phyloP scores from a whole-genome alignment of 106 monocot species.

The Alisma plantagoaquatica region DNA sequence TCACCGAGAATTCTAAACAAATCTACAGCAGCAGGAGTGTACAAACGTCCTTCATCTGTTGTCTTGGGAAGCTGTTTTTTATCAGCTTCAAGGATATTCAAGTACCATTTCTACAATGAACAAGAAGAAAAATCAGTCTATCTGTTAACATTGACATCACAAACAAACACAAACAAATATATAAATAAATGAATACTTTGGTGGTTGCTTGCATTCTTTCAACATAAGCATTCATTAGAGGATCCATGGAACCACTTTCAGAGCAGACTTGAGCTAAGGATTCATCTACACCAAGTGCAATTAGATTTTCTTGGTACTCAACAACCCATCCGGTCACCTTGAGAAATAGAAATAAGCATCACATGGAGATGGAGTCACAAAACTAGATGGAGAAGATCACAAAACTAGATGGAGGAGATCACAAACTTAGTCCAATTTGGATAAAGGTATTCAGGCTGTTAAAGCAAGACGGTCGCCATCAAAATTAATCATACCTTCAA shows the following conservation, averaged over 20 bases:
- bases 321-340: slow-evolving; percentile 99
- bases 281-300: slow-evolving; percentile 95
- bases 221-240: slow-evolving; percentile 98
- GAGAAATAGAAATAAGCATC: too few relatives aligned
- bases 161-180: neutral
- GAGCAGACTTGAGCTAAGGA: slow-evolving; percentile 99
- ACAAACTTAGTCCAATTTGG: too few relatives aligned
- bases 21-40: slow-evolving; percentile 97
- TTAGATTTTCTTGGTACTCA: slow-evolving; percentile 89
- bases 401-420: neutral
- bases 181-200: slow-evolving; percentile 29
- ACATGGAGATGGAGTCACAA: too few relatives aligned
- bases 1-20: slow-evolving; percentile 93
- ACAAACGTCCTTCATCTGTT: slow-evolving; percentile 91
- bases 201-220: slow-evolving; percentile 94
- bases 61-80: slow-evolving; percentile 92
- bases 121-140: slow-evolving; percentile 8
- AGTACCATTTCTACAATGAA: slow-evolving; percentile 90
- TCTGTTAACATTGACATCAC: slow-evolving; percentile 9
- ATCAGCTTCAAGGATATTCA: slow-evolving; percentile 91
- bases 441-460: too few relatives aligned
- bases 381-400: neutral
- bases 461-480: neutral
- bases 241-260: slow-evolving; percentile 99
- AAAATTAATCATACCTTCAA: slow-evolving; percentile 51